Conservation (phyloP, 176 grass and related monocot species). For the Oryza glaberrima region DNA sequence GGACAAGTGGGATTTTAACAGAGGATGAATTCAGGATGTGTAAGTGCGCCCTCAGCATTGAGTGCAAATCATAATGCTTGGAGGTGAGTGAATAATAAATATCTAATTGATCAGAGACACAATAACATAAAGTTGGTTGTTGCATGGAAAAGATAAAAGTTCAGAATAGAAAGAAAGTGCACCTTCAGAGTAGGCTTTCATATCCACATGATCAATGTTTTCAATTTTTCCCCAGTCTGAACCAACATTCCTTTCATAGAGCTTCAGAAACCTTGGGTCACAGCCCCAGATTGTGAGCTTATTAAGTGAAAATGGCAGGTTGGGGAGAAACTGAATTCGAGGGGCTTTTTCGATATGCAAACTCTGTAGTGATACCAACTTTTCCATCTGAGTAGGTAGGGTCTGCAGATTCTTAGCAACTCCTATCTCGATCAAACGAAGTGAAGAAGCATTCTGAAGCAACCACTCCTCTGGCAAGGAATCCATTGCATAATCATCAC, state of each 20-base stretch:
- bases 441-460: neutral
- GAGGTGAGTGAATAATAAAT: neutral
- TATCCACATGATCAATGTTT: neutral
- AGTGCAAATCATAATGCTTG: neutral
- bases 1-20: no score
- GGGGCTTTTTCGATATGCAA: conserved; percentile 18
- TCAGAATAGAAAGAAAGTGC: neutral
- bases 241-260: conserved; percentile 19
- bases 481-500: conserved; percentile 17
- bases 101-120: neutral
- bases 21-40: no score
- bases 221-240: conserved; percentile 27
- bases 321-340: conserved; percentile 21
- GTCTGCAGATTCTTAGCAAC: neutral
- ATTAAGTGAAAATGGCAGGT: neutral
- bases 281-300: conserved; percentile 24
- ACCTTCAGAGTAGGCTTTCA: conserved; percentile 17
- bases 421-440: conserved; percentile 31
- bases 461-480: conserved; percentile 27
- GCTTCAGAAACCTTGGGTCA: conserved; percentile 16
- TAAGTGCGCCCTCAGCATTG: no score
- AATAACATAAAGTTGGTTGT: neutral
- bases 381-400: conserved; percentile 21
- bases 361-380: conserved; percentile 9
- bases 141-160: neutral